Evolutionary conservation across 2,329 filamentous ascomycete genomes (phyloP), one percentile per base, ranked within the genome.

Genomic region (Sclerotinia subarctica): DNA sequence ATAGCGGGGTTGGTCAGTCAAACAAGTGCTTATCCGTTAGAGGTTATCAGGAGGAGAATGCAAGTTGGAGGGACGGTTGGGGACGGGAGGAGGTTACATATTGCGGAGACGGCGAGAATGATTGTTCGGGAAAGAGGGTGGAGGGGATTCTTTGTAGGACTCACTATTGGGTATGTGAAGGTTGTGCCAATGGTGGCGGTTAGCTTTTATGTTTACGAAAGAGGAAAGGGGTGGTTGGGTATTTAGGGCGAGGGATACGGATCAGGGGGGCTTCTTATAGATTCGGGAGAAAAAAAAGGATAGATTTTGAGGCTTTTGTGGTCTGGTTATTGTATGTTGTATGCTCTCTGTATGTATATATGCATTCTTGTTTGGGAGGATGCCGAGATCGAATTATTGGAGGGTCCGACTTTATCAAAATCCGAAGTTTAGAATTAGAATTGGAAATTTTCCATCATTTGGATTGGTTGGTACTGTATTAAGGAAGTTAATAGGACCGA

Each of bases 81-180:
- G 1, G 94, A 98, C 77, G 94, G 94, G 0, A 92, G 88, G 74
- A 83, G 91, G 57, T 80, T 97, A 57, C 84, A 88, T 63, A 92
- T 99, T 71, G 81, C 82, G 21, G 94, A 98, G 80, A 96, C 94
- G 1, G 89, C 89, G 3, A 81, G 80, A 72, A 85, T 88, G 77
- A 95, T 99, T 71, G 88, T 88, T 73, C 81, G 84, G 57, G 93
- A 97, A 80, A 85, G 84, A 68, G 95, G 95, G 0, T 80, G 89
- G 69, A 84, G 85, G 63, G 95, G 95, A 0, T 98, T 97, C 81
- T 99, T 93, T 79, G 90, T 98, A 15, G 95, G 95, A 0, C 80
- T 99, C 77, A 92, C 91, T 1, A 97, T 99, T 79, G 95, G 95
- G 10, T 99, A 98, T 79, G 86, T 93, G 76, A 99, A 99, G 82